phyloP scores from a whole-genome alignment of 306 rosid species.

The Prunus salicina region DNA sequence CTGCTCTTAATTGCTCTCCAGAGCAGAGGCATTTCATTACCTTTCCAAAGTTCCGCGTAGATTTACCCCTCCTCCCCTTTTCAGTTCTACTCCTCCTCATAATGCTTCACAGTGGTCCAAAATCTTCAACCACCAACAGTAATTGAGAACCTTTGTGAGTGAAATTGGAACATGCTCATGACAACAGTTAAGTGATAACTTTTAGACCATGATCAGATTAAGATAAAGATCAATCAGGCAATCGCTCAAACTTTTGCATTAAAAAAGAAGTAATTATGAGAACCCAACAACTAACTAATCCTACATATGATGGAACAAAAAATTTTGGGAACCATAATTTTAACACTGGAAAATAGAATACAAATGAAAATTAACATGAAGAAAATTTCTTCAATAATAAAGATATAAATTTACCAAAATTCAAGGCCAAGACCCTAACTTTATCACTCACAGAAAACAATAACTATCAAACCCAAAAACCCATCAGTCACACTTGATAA shows the following conservation, averaged over 20 bases:
- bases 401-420: neutral
- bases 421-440: slow-evolving; percentile 22
- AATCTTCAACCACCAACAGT: slow-evolving; percentile 38
- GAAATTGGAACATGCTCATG: slow-evolving; percentile 12
- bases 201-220: slow-evolving; percentile 6
- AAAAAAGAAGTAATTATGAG: neutral
- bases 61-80: slow-evolving; percentile 35
- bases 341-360: neutral
- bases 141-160: slow-evolving; percentile 18
- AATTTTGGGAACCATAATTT: neutral
- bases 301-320: neutral
- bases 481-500: slow-evolving; percentile 17
- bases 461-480: slow-evolving; percentile 10
- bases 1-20: slow-evolving; percentile 43
- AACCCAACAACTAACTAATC: neutral
- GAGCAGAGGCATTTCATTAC: slow-evolving; percentile 67
- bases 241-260: neutral
- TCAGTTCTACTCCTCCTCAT: slow-evolving; percentile 38
- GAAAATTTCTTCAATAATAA: slow-evolving; percentile 18
- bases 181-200: slow-evolving; percentile 7
- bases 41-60: slow-evolving; percentile 35
- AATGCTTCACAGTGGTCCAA: slow-evolving; percentile 31
- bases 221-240: neutral
- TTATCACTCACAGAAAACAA: neutral
- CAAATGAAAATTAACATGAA: slow-evolving; percentile 1